Base-by-base conservation (phyloP, 1,284 basidiomycete genomes). In the Coniferiporia sulphurascens region DNA sequence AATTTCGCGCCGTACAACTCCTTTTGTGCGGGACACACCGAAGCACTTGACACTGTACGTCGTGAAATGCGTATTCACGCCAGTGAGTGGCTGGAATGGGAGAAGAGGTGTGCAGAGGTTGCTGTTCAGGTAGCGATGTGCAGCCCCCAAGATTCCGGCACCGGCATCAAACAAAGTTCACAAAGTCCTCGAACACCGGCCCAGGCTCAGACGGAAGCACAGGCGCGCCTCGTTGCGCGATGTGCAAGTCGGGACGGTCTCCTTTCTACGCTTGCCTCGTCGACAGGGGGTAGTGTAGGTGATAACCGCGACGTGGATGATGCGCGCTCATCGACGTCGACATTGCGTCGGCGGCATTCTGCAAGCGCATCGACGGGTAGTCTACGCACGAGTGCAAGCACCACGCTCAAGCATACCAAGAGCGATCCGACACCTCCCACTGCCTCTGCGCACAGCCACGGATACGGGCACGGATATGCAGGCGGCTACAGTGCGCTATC, bases 11-110 rank as follows among this genome's bases (percentile, higher is more conserved):
- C 85, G 1, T 97, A 97, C 74, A 83, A 92, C 70, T 74, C 80
- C 10, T 96, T 93, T 67, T 96, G 94, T 68, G 83, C 91, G 0
- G 86, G 86, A 0, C 93, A 96, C 67, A 82, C 84, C 52, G 87
- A 91, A 64, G 93, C 92, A 0, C 75, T 87, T 52, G 85, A 89
- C 59, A 68, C 93, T 13, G 76, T 94, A 1, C 82, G 87, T 59
- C 81, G 80, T 48, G 77, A 86, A 8, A 81, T 86, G 53, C 76
- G 82, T 55, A 79, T 79, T 45, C 76, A 82, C 68, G 76, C 84
- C 1, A 66, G 79, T 0, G 91, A 94, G 67, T 95, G 92, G 86
- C 86, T 89, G 35, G 76, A 81, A 9, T 95, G 87, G 67, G 94
- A 96, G 68, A 83, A 86, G 56, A 84, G 81, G 10, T 95, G 87